phyloP scores from a whole-genome alignment of 805 yeast species.

The Wilhelminamyces savonicus region DNA sequence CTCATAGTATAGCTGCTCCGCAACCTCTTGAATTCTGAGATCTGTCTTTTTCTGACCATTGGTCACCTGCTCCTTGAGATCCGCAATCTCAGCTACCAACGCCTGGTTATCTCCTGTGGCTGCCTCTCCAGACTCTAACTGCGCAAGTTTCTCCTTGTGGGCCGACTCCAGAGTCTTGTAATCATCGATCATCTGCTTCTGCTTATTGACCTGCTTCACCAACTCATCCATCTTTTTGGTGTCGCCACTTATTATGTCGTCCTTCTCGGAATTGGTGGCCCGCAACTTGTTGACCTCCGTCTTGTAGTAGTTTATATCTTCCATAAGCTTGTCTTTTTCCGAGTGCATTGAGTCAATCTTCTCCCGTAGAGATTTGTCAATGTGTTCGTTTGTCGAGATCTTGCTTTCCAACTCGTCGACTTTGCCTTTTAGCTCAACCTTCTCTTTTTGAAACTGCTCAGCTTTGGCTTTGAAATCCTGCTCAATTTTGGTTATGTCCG shows the following conservation, averaged over 20 bases:
- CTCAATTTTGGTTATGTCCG: no score
- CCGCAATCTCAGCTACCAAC: slow-evolving; percentile 10
- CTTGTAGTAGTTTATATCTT: slow-evolving; percentile 3
- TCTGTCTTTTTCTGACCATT: slow-evolving; percentile 45
- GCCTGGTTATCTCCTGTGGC: slow-evolving; percentile 3
- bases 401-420: slow-evolving; percentile 2
- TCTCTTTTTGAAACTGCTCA: no score
- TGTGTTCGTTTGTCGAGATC: no score
- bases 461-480: no score
- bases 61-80: slow-evolving; percentile 17
- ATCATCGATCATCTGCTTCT: slow-evolving; percentile 7
- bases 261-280: slow-evolving; percentile 14
- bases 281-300: neutral
- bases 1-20: slow-evolving; percentile 65
- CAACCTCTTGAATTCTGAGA: slow-evolving; percentile 51
- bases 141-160: no score
- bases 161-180: no score
- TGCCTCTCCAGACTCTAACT: slow-evolving; percentile 4
- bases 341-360: slow-evolving; percentile 2
- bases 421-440: slow-evolving; percentile 1
- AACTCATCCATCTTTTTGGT: slow-evolving; percentile 23
- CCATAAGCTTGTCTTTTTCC: slow-evolving; percentile 2
- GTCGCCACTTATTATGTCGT: slow-evolving; percentile 25
- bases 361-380: slow-evolving; percentile 1
- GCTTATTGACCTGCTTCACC: slow-evolving; percentile 15